Evolutionary conservation across 345 rosid genomes (phyloP).

Genomic region (Gossypium anomalum): DNA sequence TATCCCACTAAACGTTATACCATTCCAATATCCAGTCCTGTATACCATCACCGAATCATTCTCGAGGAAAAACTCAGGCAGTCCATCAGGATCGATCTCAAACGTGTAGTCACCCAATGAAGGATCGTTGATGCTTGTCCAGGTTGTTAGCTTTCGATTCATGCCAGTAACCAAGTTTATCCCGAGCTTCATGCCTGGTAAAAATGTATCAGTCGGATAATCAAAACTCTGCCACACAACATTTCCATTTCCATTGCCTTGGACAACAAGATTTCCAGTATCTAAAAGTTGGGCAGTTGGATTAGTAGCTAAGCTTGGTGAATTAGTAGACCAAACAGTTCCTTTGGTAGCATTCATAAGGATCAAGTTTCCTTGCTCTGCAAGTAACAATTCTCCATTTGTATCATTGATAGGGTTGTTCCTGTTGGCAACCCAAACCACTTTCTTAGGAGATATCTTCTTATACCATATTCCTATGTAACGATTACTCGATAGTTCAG

Average conservation of each 20-base stretch:
- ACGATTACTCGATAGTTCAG: neutral
- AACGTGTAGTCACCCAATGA: conserved; percentile 16
- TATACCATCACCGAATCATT: neutral
- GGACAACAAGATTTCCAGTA: conserved; percentile 26
- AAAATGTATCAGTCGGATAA: conserved; percentile 20
- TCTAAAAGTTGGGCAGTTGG: conserved; percentile 22
- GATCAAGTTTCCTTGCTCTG: conserved; percentile 14
- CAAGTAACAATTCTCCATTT: conserved; percentile 7
- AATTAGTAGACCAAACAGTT: conserved; percentile 20
- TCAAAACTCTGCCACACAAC: neutral
- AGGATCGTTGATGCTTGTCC: conserved; percentile 25
- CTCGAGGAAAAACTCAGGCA: conserved; percentile 14
- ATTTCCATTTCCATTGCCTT: neutral
- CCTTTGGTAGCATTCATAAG: conserved; percentile 12
- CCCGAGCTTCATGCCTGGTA: conserved; percentile 24
- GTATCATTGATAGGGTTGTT: conserved; percentile 16
- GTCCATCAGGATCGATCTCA: conserved; percentile 19
- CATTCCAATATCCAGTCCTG: conserved; percentile 9
- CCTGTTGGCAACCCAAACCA: neutral
- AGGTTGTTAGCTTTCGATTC: conserved; percentile 18
- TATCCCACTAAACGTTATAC: conserved; percentile 14
- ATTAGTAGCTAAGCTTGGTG: neutral
- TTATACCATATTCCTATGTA: conserved; percentile 31
- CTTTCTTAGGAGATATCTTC: neutral
- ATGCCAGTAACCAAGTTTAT: conserved; percentile 7